A percentile compares a stretch with the other conserved stretches of the same genome.
Conservation (phyloP, 345 rosid species). For the Salix suchowensis region DNA sequence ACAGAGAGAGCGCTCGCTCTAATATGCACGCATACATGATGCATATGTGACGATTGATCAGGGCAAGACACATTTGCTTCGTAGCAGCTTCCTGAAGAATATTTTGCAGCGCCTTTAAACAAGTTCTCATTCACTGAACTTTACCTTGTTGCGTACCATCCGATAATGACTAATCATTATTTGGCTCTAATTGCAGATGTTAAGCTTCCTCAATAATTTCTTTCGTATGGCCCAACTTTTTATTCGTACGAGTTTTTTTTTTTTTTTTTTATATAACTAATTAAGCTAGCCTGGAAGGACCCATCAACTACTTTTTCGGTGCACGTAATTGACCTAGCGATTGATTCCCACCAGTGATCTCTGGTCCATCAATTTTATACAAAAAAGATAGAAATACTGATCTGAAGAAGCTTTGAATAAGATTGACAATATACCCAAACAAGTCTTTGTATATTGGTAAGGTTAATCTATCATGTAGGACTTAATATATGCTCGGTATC, state of each 20-base stretch:
- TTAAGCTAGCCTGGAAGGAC: background rate
- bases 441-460: conserved; percentile 5
- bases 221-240: background rate
- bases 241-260: background rate
- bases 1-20: no score
- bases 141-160: background rate
- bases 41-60: conserved; percentile 6
- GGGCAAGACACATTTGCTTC: background rate
- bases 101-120: background rate
- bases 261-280: background rate
- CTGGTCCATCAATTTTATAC: background rate
- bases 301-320: background rate
- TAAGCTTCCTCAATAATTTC: background rate
- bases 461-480: conserved; percentile 3
- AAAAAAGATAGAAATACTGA: background rate
- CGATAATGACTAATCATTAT: conserved; percentile 2
- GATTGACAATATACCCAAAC: background rate
- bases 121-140: background rate
- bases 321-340: background rate
- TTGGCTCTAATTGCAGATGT: background rate
- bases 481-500: background rate
- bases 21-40: background rate
- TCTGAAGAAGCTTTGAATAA: background rate
- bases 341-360: background rate
- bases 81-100: background rate